Evolutionary conservation across 2,329 filamentous ascomycete species (phyloP), one percentile per base, ranked within the genome.

Genomic region (Grosmannia huntii): DNA sequence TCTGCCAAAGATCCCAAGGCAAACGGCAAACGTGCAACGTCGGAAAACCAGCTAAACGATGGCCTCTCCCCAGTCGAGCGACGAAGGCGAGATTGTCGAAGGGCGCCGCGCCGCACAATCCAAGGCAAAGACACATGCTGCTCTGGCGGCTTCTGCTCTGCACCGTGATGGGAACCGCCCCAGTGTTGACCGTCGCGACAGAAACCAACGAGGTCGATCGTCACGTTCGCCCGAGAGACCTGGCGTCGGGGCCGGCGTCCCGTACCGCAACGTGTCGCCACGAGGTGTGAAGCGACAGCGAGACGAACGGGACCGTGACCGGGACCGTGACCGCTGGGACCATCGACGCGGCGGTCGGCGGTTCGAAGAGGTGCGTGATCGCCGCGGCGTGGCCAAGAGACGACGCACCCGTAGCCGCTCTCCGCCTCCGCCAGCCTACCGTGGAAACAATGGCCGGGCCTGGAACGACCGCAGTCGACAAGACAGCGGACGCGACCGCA

Each of bases 121-220:
- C 72, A 94, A 94, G 89, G 89, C 89, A 94, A 88, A 87, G 89
- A 86, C 86, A 85, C 52, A 48, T 57, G 51, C 56, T 60, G 46
- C 57, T 49, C 27, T 57, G 48, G 53, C 56, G 49, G 49, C 59
- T 53, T 27, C 60, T 48, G 49, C 60, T 52, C 53, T 50, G 53
- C 44, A 33, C 57, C 50, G 80, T 79, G 80, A 80, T 73, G 75
- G 81, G 80, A 83, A 85, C 81, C 81, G 84, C 86, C 85, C 77
- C 82, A 84, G 81, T 82, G 85, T 95, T 95, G 88, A 95, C 89
- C 87, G 86, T 83, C 84, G 79, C 80, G 82, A 87, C 87, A 95
- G 90, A 91, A 80, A 74, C 75, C 31, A 28, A 38, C 83, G 80
- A 74, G 77, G 73, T 71, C 81, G 77, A 78, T 69, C 74, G 66